Evolutionary conservation across 2,329 filamentous ascomycete species (phyloP).

Genomic region (Bipolaris gigantea): DNA sequence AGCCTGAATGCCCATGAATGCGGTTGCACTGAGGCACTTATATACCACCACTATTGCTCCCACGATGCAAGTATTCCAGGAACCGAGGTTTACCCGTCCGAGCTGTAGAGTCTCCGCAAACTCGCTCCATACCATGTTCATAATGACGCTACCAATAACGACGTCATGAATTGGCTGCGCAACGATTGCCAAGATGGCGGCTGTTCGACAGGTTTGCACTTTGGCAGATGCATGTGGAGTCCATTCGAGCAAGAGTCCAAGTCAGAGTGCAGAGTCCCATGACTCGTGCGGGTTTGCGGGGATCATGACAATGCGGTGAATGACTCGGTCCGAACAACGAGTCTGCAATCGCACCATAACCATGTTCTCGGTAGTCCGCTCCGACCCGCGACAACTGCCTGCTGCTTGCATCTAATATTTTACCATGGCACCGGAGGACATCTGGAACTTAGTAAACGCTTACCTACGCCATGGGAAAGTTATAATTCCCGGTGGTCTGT

Average conservation of each 20-base stretch:
- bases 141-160: slow-evolving; percentile 5
- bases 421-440: neutral
- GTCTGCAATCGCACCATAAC: neutral
- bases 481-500: neutral
- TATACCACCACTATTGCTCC: slow-evolving; percentile 18
- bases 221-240: slow-evolving; percentile 19
- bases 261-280: slow-evolving; percentile 2
- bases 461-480: neutral
- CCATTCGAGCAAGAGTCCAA: slow-evolving; percentile 2
- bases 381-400: neutral
- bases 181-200: slow-evolving; percentile 26
- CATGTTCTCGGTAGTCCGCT: neutral
- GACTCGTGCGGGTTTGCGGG: slow-evolving; percentile 6
- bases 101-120: slow-evolving; percentile 17
- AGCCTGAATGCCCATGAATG: slow-evolving; percentile 2
- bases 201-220: slow-evolving; percentile 21
- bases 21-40: slow-evolving; percentile 13
- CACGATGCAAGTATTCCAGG: neutral
- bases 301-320: neutral
- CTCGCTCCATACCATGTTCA: slow-evolving; percentile 19
- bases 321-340: slow-evolving; percentile 1
- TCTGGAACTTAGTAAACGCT: neutral
- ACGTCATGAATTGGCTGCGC: slow-evolving; percentile 12
- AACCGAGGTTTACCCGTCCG: slow-evolving; percentile 30
- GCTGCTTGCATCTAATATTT: neutral